Evolutionary conservation across 2,329 filamentous ascomycete genomes (phyloP).

Genomic region (Talaromyces funiculosus): DNA sequence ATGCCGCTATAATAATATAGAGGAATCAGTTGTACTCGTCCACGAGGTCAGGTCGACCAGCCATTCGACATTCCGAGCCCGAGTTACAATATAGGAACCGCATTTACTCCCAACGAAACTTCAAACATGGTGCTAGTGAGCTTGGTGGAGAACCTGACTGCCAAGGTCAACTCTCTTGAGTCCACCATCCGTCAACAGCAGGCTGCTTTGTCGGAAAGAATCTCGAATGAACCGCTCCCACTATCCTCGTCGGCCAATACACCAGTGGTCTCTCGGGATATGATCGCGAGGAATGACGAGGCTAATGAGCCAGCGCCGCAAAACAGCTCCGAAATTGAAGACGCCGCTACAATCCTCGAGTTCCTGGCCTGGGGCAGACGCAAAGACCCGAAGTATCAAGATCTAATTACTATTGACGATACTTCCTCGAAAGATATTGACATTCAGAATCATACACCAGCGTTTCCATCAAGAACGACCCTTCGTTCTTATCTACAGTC

Average conservation of each 20-base stretch:
- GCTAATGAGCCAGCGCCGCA: not conserved
- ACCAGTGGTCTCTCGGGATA: not conserved
- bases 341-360: constrained; percentile 42
- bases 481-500: constrained; percentile 5
- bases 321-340: constrained; percentile 26
- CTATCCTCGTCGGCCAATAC: not conserved
- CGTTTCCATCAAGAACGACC: constrained; percentile 1
- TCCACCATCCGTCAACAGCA: not conserved
- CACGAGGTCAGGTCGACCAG: not conserved
- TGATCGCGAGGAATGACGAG: not conserved
- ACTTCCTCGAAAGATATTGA: not conserved
- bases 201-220: not conserved
- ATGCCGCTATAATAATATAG: not conserved
- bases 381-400: constrained; percentile 30
- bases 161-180: constrained; percentile 3
- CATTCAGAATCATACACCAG: not conserved
- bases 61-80: not conserved
- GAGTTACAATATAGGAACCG: not conserved
- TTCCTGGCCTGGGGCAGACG: constrained; percentile 44
- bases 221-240: constrained; percentile 1
- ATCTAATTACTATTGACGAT: not conserved
- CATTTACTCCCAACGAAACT: not conserved
- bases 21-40: not conserved
- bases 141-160: constrained; percentile 1
- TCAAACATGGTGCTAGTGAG: not conserved